Evolutionary conservation across 2,329 filamentous ascomycete species (phyloP).

Genomic region (Aspergillus pseudoterreus): DNA sequence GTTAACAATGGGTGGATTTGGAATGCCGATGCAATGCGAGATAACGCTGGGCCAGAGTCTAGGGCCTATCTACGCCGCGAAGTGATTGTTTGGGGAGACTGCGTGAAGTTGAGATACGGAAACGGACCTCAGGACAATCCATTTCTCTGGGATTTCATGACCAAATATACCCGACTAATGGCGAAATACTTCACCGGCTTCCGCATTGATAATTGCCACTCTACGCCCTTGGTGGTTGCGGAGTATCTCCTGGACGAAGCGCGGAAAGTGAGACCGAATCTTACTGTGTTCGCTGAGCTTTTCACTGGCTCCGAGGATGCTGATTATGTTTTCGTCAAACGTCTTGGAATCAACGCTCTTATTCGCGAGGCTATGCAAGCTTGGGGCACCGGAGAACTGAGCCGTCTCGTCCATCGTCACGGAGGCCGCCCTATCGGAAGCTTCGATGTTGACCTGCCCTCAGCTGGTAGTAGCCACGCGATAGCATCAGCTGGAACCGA

Average conservation of each 20-base stretch:
- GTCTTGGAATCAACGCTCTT: slow-evolving; percentile 82
- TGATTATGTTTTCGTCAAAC: slow-evolving; percentile 93
- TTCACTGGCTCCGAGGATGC: slow-evolving; percentile 95
- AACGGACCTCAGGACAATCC: slow-evolving; percentile 76
- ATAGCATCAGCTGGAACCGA: slow-evolving; percentile 30
- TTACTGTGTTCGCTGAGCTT: slow-evolving; percentile 90
- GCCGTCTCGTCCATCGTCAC: slow-evolving; percentile 86
- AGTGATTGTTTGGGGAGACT: slow-evolving; percentile 98
- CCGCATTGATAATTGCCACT: slow-evolving; percentile 97
- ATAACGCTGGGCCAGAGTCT: slow-evolving; percentile 87
- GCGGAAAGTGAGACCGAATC: slow-evolving; percentile 77
- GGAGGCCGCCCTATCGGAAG: slow-evolving; percentile 93
- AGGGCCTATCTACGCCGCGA: slow-evolving; percentile 92
- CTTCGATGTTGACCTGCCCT: slow-evolving; percentile 88
- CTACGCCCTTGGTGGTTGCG: slow-evolving; percentile 88
- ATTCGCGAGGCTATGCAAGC: slow-evolving; percentile 98
- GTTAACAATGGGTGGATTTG: slow-evolving; percentile 99
- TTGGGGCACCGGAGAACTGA: slow-evolving; percentile 91
- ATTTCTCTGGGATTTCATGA: slow-evolving; percentile 95
- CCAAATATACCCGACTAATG: slow-evolving; percentile 82
- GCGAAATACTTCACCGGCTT: slow-evolving; percentile 94
- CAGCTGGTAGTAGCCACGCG: slow-evolving; percentile 53
- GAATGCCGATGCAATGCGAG: slow-evolving; percentile 89
- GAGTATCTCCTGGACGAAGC: slow-evolving; percentile 94
- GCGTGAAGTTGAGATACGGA: slow-evolving; percentile 93